phyloP scores from a whole-genome alignment of 2,329 filamentous ascomycete species.

The Phialophora expanda region DNA sequence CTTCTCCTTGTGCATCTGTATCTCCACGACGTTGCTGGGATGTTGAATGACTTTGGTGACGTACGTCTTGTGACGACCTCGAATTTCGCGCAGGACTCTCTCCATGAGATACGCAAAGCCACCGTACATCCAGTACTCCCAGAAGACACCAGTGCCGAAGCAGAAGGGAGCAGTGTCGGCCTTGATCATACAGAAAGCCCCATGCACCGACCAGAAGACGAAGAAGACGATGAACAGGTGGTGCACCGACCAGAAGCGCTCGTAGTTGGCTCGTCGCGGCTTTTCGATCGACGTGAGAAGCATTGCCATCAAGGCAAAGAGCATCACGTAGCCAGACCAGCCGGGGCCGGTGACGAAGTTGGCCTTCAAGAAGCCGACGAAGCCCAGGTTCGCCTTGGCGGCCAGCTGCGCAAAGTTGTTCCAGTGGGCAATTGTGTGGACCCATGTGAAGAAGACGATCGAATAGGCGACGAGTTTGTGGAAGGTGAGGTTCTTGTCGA shows the following conservation, averaged over 20 bases:
- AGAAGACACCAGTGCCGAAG: constrained; percentile 77
- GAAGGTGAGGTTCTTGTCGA: constrained; percentile 65
- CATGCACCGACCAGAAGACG: constrained; percentile 88
- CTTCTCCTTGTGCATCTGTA: constrained; percentile 89
- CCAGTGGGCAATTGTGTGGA: constrained; percentile 86
- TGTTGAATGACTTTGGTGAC: constrained; percentile 90
- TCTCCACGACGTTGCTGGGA: constrained; percentile 85
- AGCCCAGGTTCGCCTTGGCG: constrained; percentile 74
- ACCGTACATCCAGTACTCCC: constrained; percentile 88
- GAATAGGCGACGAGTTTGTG: constrained; percentile 86
- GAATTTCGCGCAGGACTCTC: constrained; percentile 75
- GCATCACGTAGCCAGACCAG: constrained; percentile 86
- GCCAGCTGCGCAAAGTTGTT: constrained; percentile 82
- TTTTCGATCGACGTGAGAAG: constrained; percentile 78
- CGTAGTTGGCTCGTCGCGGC: constrained; percentile 78
- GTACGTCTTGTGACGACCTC: constrained; percentile 81
- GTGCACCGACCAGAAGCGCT: constrained; percentile 90
- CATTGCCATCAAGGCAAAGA: constrained; percentile 78
- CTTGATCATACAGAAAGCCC: constrained; percentile 89
- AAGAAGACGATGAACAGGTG: constrained; percentile 89
- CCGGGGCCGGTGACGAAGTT: constrained; percentile 81
- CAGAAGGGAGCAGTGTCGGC: constrained; percentile 81
- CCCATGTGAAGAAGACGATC: constrained; percentile 85
- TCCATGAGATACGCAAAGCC: constrained; percentile 82
- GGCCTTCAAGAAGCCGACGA: constrained; percentile 76